phyloP scores from a whole-genome alignment of 768 basidiomycete genomes.

The Tricholoma terreum region DNA sequence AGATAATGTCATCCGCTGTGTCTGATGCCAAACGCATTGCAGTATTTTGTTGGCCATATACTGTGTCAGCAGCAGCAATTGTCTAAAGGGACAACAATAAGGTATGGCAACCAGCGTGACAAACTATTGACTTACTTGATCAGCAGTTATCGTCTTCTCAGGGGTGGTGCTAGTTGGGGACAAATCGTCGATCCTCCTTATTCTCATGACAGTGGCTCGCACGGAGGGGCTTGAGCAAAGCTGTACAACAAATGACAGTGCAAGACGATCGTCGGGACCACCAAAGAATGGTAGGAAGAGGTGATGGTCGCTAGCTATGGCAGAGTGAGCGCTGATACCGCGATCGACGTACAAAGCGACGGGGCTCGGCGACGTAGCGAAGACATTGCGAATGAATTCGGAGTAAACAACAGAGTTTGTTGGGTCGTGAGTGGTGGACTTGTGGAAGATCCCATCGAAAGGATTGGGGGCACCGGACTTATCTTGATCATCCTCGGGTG shows the following conservation, averaged over 20 bases:
- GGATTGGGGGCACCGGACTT: slow-evolving; percentile 46
- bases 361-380: slow-evolving; percentile 66
- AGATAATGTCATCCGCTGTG: slow-evolving; percentile 77
- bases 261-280: slow-evolving; percentile 88
- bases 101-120: neutral
- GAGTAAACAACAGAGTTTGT: slow-evolving; percentile 63
- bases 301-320: slow-evolving; percentile 42
- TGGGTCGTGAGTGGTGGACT: slow-evolving; percentile 45
- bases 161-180: slow-evolving; percentile 26
- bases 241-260: slow-evolving; percentile 79
- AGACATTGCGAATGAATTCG: slow-evolving; percentile 82
- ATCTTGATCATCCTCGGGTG: slow-evolving; percentile 26
- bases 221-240: slow-evolving; percentile 59
- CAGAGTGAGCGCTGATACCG: slow-evolving; percentile 36
- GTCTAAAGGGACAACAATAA: slow-evolving; percentile 31
- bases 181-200: slow-evolving; percentile 45
- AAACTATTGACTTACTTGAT: slow-evolving; percentile 29
- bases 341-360: slow-evolving; percentile 87
- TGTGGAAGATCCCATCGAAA: slow-evolving; percentile 77
- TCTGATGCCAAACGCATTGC: slow-evolving; percentile 69
- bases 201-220: slow-evolving; percentile 69
- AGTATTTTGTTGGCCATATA: slow-evolving; percentile 65
- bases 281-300: slow-evolving; percentile 91
- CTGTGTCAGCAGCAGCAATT: slow-evolving; percentile 58
- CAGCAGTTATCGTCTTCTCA: slow-evolving; percentile 19